Conservation (phyloP, 2,329 filamentous ascomycete genomes). For the Exophiala bonariae region DNA sequence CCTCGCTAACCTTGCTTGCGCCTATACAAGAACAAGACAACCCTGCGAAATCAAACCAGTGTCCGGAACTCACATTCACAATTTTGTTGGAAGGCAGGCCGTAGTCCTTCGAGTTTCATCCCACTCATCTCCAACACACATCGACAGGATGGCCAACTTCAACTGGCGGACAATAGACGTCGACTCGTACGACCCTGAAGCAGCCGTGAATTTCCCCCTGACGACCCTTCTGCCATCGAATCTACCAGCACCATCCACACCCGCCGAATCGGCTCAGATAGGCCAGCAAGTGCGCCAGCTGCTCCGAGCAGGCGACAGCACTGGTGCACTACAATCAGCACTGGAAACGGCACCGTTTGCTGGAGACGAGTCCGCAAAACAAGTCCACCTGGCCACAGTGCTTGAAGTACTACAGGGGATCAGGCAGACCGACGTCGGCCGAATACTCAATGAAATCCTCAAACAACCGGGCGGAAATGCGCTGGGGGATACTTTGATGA, state of each 20-base stretch:
- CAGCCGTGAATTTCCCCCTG: constrained; percentile 86
- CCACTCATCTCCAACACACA: no score
- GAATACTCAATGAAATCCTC: constrained; percentile 80
- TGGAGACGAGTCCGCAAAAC: constrained; percentile 60
- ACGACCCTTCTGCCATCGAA: constrained; percentile 76
- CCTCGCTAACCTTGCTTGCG: no score
- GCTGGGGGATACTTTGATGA: constrained; percentile 90
- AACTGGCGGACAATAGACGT: constrained; percentile 91
- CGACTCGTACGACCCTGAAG: constrained; percentile 87
- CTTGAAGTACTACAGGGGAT: constrained; percentile 94
- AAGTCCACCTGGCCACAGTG: constrained; percentile 82
- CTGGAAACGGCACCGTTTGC: constrained; percentile 80
- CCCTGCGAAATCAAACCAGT: no score
- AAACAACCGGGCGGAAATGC: constrained; percentile 76
- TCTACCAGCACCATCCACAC: constrained; percentile 66
- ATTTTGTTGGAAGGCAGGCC: no score
- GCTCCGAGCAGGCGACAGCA: constrained; percentile 79
- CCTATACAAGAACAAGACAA: no score
- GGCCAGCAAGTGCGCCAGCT: constrained; percentile 83
- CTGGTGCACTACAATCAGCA: constrained; percentile 80
- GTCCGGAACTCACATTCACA: no score
- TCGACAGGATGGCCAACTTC: constrained; percentile 44
- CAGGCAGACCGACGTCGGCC: constrained; percentile 92
- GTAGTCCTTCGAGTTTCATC: no score
- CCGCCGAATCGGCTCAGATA: constrained; percentile 75